Base-by-base conservation (phyloP, 352 stramenopile species). In the Pythium dissimile region DNA sequence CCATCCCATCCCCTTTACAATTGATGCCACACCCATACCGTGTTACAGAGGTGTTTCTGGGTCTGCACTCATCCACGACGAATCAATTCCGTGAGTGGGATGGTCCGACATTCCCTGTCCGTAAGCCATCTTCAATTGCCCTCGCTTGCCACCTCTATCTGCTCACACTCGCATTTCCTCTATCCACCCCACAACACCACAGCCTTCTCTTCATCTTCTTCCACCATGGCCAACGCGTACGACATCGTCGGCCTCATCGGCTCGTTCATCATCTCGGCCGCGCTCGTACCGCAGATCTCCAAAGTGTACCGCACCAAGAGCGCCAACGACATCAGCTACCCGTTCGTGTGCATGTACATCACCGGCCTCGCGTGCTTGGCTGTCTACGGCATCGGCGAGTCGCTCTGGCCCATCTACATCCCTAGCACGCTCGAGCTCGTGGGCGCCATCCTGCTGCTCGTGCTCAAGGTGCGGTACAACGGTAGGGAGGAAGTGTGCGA, bases 241-340 rank as follows among this genome's bases (percentile, higher is more conserved):
- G 68, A 84, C 58, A 74, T 77, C 38, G 66, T 84, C 54, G 76
- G 76, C 20, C 77, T 86, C 58, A 57, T 82, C 24, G 76, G 73
- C 52, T 84, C 74, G 31, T 81, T 84, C 59, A 67, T 86, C 54
- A 79, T 85, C 59, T 73, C 74, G 30, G 71, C 66, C 24, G 70
- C 67, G 26, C 58, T 87, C 11, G 62, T 85, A 18, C 74, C 74
- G 42, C 74, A 87, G 34, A 73, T 84, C 56, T 48, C 49, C 52
- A 87, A 84, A 45, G 71, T 85, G 18, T 81, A 73, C 64, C 67
- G 63, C 47, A 84, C 72, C 48, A 84, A 83, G 57, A 82, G 72
- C 44, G 72, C 74, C 43, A 75, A 74, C 38, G 75, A 87, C 57
- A 79, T 84, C n/a, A 84, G 71, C 37, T 59, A 75, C 31, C 53